These are phyloP conservation scores for Discostella stelligeroides DNA, from an alignment of 108 stramenopile species.

Conservation along the genomic window DNA sequence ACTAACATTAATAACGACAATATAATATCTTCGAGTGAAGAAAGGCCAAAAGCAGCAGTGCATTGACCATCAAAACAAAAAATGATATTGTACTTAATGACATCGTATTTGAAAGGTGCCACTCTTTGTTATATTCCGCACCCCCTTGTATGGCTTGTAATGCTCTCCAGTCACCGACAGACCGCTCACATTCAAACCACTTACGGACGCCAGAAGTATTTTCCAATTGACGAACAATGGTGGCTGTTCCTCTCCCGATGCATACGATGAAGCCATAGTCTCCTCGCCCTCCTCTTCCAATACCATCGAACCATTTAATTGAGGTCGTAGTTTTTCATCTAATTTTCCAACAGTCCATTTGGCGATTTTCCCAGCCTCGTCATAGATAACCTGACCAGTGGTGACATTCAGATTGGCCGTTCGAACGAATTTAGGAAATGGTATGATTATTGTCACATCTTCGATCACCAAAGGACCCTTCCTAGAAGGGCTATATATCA, in stretches of 20 bases:
- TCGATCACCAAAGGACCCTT: constrained; percentile 84
- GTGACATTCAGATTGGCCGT: constrained; percentile 86
- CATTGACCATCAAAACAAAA: no score
- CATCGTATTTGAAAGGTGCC: constrained; percentile 88
- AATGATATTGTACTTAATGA: constrained; percentile 37
- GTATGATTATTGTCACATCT: constrained; percentile 90
- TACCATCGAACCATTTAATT: constrained; percentile 61
- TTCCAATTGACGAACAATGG: constrained; percentile 93
- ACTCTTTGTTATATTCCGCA: constrained; percentile 86
- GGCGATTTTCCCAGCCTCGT: constrained; percentile 96
- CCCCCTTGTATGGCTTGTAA: constrained; percentile 98
- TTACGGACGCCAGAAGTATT: constrained; percentile 92
- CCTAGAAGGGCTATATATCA: constrained; percentile 66
- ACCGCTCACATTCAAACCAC: constrained; percentile 90
- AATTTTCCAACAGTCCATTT: constrained; percentile 93
- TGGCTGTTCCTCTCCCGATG: constrained; percentile 76
- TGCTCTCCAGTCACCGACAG: constrained; percentile 89
- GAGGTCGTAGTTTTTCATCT: constrained; percentile 63
- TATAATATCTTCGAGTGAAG: no score
- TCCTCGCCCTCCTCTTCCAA: constrained; percentile 44
- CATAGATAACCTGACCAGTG: constrained; percentile 84
- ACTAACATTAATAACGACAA: no score
- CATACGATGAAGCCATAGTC: constrained; percentile 11
- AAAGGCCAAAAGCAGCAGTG: no score
- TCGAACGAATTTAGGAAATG: constrained; percentile 93